Base-by-base conservation (phyloP, 2,329 filamentous ascomycete genomes). In the Ophiocordyceps sinensis region DNA sequence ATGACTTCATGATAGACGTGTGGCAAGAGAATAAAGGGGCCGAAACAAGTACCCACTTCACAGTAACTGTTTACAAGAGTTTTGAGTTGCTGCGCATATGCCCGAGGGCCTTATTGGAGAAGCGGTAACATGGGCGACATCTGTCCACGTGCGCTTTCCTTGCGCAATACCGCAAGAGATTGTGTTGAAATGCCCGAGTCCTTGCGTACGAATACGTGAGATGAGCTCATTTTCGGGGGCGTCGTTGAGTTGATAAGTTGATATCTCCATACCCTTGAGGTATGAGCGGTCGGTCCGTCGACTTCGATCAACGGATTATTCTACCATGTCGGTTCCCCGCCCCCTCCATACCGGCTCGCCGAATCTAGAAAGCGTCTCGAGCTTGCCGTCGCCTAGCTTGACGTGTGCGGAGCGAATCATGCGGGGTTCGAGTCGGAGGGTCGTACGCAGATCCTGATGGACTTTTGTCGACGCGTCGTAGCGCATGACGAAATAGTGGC, bases 401-500 rank as follows among this genome's bases (percentile, higher is more conserved):
- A 96, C 87, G 45, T 89, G 79, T 23, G 79, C 80, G 53, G 88
- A 82, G 44, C 87, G 77, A 47, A 98, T 83, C 77, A 96, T 84
- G 43, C 91, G 73, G 34, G 91, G 89, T 65, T 98, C 91, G 50
- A 94, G 70, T 39, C 77, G 74, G 49, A 98, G 71, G 15, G 84
- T 89, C 45, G 72, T 73, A 46, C 81, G 74, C 34, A 98, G 74
- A 36, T 78, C 70, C 49, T 83, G 67, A 63, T 96, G 89, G 8
- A 84, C 80, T 39, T 68, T 62, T 8, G 79, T 66, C 44, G 79
- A 82, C 43, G 82, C 68, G 61, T 98, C 91, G 70, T 94, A 98
- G 53, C 91, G 85, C 83, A 98, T 85, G 56, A 94, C 83, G 63
- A 98, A 98, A 73, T 98, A 94, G 68, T 96, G 88, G 42, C 91